Base-by-base conservation (phyloP, 192 early-diverging fungal species). In the Anaeromyces robustus region DNA sequence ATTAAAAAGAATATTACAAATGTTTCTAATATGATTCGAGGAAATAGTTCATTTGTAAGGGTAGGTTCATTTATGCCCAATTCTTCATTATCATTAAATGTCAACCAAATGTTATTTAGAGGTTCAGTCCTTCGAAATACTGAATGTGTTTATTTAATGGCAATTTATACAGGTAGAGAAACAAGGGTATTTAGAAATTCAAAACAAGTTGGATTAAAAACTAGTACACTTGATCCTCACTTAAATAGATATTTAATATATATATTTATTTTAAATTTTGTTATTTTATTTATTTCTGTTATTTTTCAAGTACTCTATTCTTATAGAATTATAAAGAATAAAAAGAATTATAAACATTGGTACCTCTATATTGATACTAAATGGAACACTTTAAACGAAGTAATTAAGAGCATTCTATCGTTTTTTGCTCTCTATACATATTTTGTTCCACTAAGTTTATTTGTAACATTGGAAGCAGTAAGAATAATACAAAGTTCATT, bases 91-190 rank as follows among this genome's bases (percentile, higher is more conserved):
- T 88, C 94, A 4, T 86, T 96, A 29, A 93, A 93, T 30, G 89
- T 94, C 81, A 88, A 89, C 77, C 92, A 98, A 84, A 84, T 97
- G 77, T 85, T 96, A 14, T 89, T 95, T 79, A 92, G 96, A 77
- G 97, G 96, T 30, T 91, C 95, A 2, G 90, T 93, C n/a, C 87
- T 97, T 30, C 85, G 93, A 79, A 97, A 97, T 82, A 96, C 95
- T 0, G 89, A 91, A 4, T 93, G 92, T 68, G 85, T 95, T 30
- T 93, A 88, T 83, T 95, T 92, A 29, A 87, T 94, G 79, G 94
- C 92, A 0, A 81, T 89, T 4, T 89, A 84, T 79, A 88, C 88
- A n/a, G 88, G 88, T 29, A 84, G 86, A 78, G 88, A 89, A 30
- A 87, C 88, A 37, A 89, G 26, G 28, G 52, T 68, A 68, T 68